Evolutionary conservation across 2,329 filamentous ascomycete genomes (phyloP), one percentile per base, ranked within the genome.

Genomic region (Aaosphaeria pasadenensis): DNA sequence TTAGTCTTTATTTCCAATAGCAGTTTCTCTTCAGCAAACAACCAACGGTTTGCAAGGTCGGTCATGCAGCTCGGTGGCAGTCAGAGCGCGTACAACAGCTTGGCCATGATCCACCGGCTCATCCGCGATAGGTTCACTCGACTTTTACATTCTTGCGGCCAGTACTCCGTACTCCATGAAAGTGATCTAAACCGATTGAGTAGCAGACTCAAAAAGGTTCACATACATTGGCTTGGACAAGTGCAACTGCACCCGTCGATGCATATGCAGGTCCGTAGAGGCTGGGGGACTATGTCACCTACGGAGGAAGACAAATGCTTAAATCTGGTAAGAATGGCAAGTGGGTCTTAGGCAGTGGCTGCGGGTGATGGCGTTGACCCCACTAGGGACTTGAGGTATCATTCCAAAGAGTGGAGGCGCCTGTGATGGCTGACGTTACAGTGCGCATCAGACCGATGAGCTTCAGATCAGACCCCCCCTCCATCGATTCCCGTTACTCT

Each of bases 381-480:
- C 48, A 57, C 51, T 63, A 58, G 55, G 58, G 58, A 60, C 43
- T 40, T 57, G 47, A 62, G 44, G 59, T 62, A 58, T 55, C 60
- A 67, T 65, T 62, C 55, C 51, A 51, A 17, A 54, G 51, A 54
- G 42, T 55, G 58, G 58, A 58, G 58, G 60, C 56, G 29, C 58
- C 52, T 54, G 54, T 45, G 56, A 54, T 61, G 50, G 56, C 53
- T 62, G 56, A 63, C 53, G 63, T 68, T 68, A 60, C 65, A 68
- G 53, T 55, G 56, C 43, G 52, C 57, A 48, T 49, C 52, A 54
- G 55, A 57, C 52, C 53, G 53, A 54, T 55, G 46, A 49, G 46
- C 44, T 45, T 42, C 55, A 56, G 52, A 53, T 58, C 53, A 57
- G 59, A 59, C 53, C 52, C 55, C 31, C 50, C 51, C 49, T 53